phyloP scores from a whole-genome alignment of 495 filamentous ascomycete species.

The Hypoxylon crocopeplum region DNA sequence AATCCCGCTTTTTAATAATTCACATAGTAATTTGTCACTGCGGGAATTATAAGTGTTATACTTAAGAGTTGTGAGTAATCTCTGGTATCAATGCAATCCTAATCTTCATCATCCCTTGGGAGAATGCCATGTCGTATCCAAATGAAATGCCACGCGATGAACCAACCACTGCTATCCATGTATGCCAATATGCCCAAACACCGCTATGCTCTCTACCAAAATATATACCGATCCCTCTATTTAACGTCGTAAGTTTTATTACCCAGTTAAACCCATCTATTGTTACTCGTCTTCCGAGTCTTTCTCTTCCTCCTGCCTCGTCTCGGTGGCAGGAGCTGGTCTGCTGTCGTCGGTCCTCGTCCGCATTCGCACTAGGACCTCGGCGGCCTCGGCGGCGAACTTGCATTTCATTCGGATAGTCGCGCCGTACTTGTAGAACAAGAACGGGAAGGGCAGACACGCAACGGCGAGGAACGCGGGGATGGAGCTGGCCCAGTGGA shows the following conservation, averaged over 20 bases:
- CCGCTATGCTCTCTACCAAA: neutral
- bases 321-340: neutral
- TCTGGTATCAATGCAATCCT: conserved; percentile 2
- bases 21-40: neutral
- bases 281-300: neutral
- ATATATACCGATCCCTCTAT: conserved; percentile 4
- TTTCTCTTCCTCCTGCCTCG: neutral
- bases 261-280: neutral
- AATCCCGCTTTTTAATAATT: too few species aligned
- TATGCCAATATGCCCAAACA: neutral
- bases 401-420: conserved; percentile 73
- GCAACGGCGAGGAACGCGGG: conserved; percentile 78
- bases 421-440: conserved; percentile 79
- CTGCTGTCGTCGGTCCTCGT: conserved; percentile 1
- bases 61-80: conserved; percentile 10
- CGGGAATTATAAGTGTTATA: neutral
- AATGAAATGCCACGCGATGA: neutral
- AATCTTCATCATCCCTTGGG: neutral
- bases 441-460: conserved; percentile 80
- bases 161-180: neutral
- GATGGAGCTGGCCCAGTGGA: conserved; percentile 81
- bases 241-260: neutral
- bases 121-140: neutral
- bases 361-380: conserved; percentile 47
- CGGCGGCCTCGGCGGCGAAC: conserved; percentile 72